These are phyloP conservation scores for Candida alai DNA, from an alignment of 805 yeast genomes.

Conservation along the genomic window DNA sequence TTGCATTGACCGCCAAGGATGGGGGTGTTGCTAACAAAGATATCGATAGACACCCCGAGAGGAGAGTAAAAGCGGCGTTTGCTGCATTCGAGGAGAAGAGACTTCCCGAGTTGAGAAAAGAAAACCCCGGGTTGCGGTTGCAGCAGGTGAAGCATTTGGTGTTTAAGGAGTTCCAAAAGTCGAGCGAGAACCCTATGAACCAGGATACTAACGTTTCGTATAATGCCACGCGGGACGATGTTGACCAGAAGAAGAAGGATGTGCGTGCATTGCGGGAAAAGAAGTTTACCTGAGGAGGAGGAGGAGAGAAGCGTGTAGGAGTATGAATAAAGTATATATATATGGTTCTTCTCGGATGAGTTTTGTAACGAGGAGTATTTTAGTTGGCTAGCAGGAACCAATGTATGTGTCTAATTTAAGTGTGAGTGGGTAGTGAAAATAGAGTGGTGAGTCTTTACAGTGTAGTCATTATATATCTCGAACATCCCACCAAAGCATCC, in stretches of 20 bases:
- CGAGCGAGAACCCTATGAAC: conserved; percentile 81
- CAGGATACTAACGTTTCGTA: conserved; percentile 60
- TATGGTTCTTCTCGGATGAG: background rate
- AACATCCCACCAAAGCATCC: too few species aligned
- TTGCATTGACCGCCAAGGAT: conserved; percentile 57
- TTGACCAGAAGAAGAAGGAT: conserved; percentile 42
- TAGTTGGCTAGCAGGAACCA: too few species aligned
- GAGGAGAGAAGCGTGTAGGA: conserved; percentile 2
- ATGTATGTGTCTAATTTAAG: too few species aligned
- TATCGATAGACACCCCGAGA: conserved; percentile 83
- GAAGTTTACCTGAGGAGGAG: conserved; percentile 19
- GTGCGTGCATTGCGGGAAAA: conserved; percentile 49
- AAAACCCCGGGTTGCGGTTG: conserved; percentile 74
- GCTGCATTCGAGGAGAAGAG: conserved; percentile 68
- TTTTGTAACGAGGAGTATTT: too few species aligned
- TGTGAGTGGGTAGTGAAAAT: too few species aligned
- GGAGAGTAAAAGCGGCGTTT: conserved; percentile 79
- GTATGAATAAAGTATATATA: background rate
- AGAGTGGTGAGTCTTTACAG: too few species aligned
- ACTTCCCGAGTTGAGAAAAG: conserved; percentile 68
- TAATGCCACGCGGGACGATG: conserved; percentile 58
- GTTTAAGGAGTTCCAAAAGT: conserved; percentile 77
- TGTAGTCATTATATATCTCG: too few species aligned
- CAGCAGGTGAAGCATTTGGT: conserved; percentile 74
- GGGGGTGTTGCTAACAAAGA: conserved; percentile 58